Percentiles rank a stretch among this genome's conserved stretches.
phyloP scores from a whole-genome alignment of 306 rosid genomes.

The Vigna nakashimae region DNA sequence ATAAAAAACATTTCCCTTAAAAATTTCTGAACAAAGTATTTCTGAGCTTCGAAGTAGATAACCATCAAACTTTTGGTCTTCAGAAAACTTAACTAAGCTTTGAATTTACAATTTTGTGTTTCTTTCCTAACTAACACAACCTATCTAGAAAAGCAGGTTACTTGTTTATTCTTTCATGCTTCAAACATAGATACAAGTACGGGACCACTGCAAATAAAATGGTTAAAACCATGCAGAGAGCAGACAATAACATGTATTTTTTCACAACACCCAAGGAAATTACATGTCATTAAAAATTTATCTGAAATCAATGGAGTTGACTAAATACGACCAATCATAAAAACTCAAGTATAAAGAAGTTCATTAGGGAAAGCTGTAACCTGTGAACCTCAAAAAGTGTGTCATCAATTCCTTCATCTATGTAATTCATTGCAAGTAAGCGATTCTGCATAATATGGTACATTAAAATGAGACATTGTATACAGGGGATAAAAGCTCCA shows the following conservation, averaged over 20 bases:
- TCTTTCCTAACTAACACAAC: neutral
- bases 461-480: neutral
- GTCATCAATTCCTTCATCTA: conserved; percentile 10
- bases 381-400: conserved; percentile 25
- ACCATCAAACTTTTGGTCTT: neutral
- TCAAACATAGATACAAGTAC: neutral
- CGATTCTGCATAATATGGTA: conserved; percentile 15
- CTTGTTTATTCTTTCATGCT: neutral
- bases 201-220: neutral
- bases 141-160: neutral
- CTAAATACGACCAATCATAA: neutral
- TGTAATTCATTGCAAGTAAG: conserved; percentile 24
- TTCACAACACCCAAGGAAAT: conserved; percentile 16
- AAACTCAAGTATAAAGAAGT: neutral
- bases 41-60: neutral
- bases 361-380: conserved; percentile 15
- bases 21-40: neutral
- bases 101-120: conserved; percentile 1
- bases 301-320: neutral
- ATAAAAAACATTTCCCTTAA: neutral
- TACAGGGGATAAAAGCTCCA: neutral
- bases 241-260: neutral
- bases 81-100: neutral
- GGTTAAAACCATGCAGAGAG: neutral
- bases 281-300: neutral